Conservation (phyloP, 805 yeast genomes). For the Ogataea paraovalis region DNA sequence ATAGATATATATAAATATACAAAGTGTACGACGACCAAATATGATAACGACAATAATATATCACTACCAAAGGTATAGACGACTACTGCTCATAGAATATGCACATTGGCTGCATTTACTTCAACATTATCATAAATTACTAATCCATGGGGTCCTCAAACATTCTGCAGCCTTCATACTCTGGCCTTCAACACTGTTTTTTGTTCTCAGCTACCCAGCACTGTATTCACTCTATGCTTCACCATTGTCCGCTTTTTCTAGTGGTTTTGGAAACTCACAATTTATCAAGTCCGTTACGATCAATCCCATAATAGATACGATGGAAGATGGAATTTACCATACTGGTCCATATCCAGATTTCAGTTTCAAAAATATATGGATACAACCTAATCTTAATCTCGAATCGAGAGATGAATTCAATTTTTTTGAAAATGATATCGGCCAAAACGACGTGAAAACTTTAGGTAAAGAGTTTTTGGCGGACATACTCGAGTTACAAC, state of each 20-base stretch:
- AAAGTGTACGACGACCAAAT: neutral
- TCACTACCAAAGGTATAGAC: slow-evolving; percentile 9
- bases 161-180: slow-evolving; percentile 42
- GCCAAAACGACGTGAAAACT: slow-evolving; percentile 20
- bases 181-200: slow-evolving; percentile 44
- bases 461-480: slow-evolving; percentile 35
- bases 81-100: slow-evolving; percentile 7
- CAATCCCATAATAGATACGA: slow-evolving; percentile 5
- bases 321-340: neutral
- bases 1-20: neutral
- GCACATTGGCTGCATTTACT: slow-evolving; percentile 12
- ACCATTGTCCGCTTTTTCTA: slow-evolving; percentile 15
- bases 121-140: slow-evolving; percentile 9
- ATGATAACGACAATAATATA: slow-evolving; percentile 6
- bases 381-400: slow-evolving; percentile 27
- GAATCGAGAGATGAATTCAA: slow-evolving; percentile 18
- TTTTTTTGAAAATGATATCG: slow-evolving; percentile 1
- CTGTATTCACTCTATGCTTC: slow-evolving; percentile 35
- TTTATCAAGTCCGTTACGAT: slow-evolving; percentile 15
- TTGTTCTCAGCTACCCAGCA: slow-evolving; percentile 47
- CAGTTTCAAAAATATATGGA: slow-evolving; percentile 33
- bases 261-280: slow-evolving; percentile 8
- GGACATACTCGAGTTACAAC: slow-evolving; percentile 34
- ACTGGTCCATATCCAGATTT: slow-evolving; percentile 16
- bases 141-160: slow-evolving; percentile 26